A percentile compares a stretch with the other conserved stretches of the same genome.
Evolutionary conservation across 352 stramenopile genomes (phyloP).

Genomic region (Phytophthora melonis): DNA sequence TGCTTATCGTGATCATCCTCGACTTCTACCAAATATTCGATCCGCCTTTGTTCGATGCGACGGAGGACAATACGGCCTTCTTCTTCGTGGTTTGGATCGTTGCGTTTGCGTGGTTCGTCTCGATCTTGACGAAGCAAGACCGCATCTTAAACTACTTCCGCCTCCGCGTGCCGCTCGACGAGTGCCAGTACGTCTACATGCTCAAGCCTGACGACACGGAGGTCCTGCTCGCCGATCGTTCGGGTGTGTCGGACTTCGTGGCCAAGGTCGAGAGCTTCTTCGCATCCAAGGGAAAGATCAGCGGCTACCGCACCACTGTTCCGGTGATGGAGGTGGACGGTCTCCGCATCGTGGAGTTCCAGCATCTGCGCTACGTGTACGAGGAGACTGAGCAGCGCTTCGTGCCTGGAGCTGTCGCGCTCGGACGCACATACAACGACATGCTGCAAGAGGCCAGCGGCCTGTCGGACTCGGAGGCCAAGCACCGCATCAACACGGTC

Average conservation of each 20-base stretch:
- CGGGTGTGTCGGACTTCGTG: slow-evolving; percentile 32
- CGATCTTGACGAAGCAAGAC: slow-evolving; percentile 27
- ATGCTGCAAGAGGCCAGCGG: slow-evolving; percentile 20
- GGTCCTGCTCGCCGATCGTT: slow-evolving; percentile 36
- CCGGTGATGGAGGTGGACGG: slow-evolving; percentile 22
- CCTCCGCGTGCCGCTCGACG: slow-evolving; percentile 20
- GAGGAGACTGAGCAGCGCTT: slow-evolving; percentile 33
- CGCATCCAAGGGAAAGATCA: slow-evolving; percentile 31
- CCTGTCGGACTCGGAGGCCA: slow-evolving; percentile 15
- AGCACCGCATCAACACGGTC: slow-evolving; percentile 24
- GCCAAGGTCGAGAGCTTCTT: slow-evolving; percentile 37
- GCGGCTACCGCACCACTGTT: slow-evolving; percentile 25
- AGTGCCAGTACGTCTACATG: slow-evolving; percentile 39
- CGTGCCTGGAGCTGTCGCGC: slow-evolving; percentile 33
- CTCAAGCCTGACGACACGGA: slow-evolving; percentile 38
- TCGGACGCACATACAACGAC: slow-evolving; percentile 31
- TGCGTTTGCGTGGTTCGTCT: slow-evolving; percentile 30
- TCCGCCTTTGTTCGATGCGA: too few relatives aligned
- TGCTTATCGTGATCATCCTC: too few relatives aligned
- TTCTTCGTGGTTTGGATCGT: slow-evolving; percentile 44
- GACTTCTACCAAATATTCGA: too few relatives aligned
- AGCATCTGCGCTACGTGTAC: slow-evolving; percentile 48
- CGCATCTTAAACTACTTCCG: slow-evolving; percentile 46
- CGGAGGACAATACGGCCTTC: slow-evolving; percentile 29
- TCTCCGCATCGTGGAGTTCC: slow-evolving; percentile 41